phyloP scores from a whole-genome alignment of 2,329 filamentous ascomycete species.

The Colletotrichum australisinense region DNA sequence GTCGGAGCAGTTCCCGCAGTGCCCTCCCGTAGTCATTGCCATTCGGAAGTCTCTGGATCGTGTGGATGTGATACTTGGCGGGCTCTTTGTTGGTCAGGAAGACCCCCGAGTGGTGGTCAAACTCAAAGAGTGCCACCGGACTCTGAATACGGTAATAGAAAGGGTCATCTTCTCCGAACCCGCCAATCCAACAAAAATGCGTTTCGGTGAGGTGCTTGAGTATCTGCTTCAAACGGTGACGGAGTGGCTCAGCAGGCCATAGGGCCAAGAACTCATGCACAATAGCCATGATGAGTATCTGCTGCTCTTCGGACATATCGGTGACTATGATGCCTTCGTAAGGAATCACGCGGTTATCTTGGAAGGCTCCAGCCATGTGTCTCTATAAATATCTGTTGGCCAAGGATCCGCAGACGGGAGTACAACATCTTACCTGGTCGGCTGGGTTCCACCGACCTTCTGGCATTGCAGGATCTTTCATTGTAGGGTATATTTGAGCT shows the following conservation, averaged over 20 bases:
- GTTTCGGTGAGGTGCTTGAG: no score
- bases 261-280: not conserved
- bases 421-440: no score
- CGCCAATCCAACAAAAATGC: no score
- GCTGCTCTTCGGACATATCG: not conserved
- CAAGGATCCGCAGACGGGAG: no score
- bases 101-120: constrained; percentile 84
- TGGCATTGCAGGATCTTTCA: no score
- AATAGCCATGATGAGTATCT: not conserved
- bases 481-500: no score
- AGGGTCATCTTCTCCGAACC: no score
- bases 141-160: constrained; percentile 83
- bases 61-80: constrained; percentile 84
- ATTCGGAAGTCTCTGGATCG: constrained; percentile 77
- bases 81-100: constrained; percentile 80
- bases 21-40: constrained; percentile 79
- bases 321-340: not conserved
- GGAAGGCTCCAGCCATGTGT: not conserved
- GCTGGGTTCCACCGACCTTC: no score
- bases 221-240: constrained; percentile 52
- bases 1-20: constrained; percentile 50
- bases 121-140: constrained; percentile 79
- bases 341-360: not conserved
- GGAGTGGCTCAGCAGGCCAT: not conserved
- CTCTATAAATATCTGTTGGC: not conserved